Conservation (phyloP, 345 rosid genomes). For the Combretum micranthum region DNA sequence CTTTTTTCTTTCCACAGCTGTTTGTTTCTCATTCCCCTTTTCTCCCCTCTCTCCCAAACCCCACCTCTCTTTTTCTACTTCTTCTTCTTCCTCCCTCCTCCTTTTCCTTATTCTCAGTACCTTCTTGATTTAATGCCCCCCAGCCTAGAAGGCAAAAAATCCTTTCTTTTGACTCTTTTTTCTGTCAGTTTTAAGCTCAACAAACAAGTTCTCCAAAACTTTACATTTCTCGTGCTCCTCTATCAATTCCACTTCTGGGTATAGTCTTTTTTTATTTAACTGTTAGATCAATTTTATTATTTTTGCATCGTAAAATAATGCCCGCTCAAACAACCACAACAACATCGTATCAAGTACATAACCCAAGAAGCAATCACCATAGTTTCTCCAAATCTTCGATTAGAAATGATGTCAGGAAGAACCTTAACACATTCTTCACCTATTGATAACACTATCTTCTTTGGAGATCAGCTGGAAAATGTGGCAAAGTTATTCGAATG, state of each 20-base stretch:
- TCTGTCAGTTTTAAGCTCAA: neutral
- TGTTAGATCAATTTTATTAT: too few relatives aligned
- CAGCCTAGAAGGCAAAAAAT: neutral
- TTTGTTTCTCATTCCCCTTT: conserved; percentile 14
- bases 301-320: conserved; percentile 22
- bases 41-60: neutral
- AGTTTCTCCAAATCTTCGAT: conserved; percentile 17
- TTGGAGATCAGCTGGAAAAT: too few relatives aligned
- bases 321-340: conserved; percentile 29
- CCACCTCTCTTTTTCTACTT: conserved; percentile 1
- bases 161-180: conserved; percentile 2
- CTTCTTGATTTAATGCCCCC: neutral
- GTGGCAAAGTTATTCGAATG: too few relatives aligned
- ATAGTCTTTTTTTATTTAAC: too few relatives aligned
- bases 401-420: conserved; percentile 7
- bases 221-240: too few relatives aligned
- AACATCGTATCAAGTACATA: conserved; percentile 3
- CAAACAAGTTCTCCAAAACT: too few relatives aligned
- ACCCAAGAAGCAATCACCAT: conserved; percentile 7
- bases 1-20: neutral
- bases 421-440: too few relatives aligned
- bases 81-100: neutral
- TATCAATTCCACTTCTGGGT: too few relatives aligned
- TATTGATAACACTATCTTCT: too few relatives aligned
- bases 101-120: conserved; percentile 3